Percentiles rank a stretch among this genome's conserved stretches.
phyloP scores from a whole-genome alignment of 2,329 filamentous ascomycete species.

The Claviceps sp. region DNA sequence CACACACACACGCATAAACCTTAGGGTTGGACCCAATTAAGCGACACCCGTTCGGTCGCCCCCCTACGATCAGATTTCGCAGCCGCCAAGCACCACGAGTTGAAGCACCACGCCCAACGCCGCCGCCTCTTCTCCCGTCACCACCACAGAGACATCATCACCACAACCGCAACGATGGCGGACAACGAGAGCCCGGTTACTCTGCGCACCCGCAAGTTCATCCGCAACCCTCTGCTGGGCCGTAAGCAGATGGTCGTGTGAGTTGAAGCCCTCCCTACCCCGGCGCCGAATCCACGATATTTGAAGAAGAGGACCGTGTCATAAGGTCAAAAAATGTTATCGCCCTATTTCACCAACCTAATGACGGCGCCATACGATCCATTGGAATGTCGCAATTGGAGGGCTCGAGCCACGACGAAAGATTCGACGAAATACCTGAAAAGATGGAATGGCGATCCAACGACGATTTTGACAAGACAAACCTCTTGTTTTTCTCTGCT shows the following conservation, averaged over 20 bases:
- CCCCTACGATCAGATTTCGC: slow-evolving; percentile 15
- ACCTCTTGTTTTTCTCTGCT: background rate
- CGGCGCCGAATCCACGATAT: background rate
- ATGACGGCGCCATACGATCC: background rate
- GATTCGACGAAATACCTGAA: background rate
- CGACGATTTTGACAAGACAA: background rate
- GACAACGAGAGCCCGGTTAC: slow-evolving; percentile 67
- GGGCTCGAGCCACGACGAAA: background rate
- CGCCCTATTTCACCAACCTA: background rate
- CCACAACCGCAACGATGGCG: slow-evolving; percentile 63
- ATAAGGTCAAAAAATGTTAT: background rate
- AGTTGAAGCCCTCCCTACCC: slow-evolving; percentile 29
- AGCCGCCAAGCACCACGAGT: slow-evolving; percentile 16
- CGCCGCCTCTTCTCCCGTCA: slow-evolving; percentile 18
- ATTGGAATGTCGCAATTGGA: background rate
- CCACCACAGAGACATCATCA: slow-evolving; percentile 21
- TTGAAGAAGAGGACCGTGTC: slow-evolving; percentile 2
- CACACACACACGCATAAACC: slow-evolving; percentile 6
- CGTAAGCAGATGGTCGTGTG: slow-evolving; percentile 99
- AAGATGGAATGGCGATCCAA: background rate
- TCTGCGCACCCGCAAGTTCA: slow-evolving; percentile 99
- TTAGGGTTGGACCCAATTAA: slow-evolving; percentile 36
- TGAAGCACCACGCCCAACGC: slow-evolving; percentile 14
- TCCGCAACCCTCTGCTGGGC: slow-evolving; percentile 97
- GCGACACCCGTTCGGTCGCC: slow-evolving; percentile 22